Evolutionary conservation across 345 rosid genomes (phyloP).

Genomic region (Chamaenerion angustifolium): DNA sequence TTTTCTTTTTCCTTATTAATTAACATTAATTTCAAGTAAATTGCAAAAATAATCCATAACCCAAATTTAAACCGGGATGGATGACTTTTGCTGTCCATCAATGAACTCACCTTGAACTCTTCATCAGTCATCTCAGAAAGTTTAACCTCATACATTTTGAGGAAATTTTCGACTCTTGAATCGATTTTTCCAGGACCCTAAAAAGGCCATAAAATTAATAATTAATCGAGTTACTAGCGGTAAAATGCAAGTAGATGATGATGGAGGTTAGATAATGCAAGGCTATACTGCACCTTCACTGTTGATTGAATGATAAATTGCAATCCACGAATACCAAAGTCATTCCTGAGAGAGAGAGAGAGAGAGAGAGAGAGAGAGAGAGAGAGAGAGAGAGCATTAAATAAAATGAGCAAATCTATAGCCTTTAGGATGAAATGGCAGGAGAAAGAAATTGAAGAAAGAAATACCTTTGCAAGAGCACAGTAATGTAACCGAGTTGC

Average conservation of each 20-base stretch:
- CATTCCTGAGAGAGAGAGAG: constrained; percentile 33
- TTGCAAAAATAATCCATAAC: not conserved
- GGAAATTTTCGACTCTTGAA: constrained; percentile 64
- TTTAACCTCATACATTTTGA: constrained; percentile 50
- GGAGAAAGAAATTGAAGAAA: not conserved
- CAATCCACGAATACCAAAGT: constrained; percentile 59
- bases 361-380: not conserved
- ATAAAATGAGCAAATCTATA: not conserved
- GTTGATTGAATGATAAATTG: constrained; percentile 83
- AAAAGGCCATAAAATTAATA: not conserved
- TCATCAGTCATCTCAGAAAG: constrained; percentile 61
- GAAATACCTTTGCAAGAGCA: constrained; percentile 50
- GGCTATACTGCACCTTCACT: constrained; percentile 32
- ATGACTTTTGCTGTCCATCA: not conserved
- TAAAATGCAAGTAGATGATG: not conserved
- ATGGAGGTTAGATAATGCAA: not conserved
- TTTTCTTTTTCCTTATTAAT: no score
- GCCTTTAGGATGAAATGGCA: not conserved
- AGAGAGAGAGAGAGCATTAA: not conserved
- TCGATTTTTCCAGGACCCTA: constrained; percentile 77
- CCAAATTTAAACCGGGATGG: not conserved
- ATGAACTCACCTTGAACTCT: constrained; percentile 55
- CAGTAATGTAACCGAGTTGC: constrained; percentile 87
- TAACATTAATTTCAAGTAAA: no score
- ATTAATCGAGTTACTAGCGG: not conserved